Percentiles rank a stretch among this genome's conserved stretches.
These are phyloP conservation scores for Scleroderma citrinum DNA, from an alignment of 768 basidiomycete genomes.

Conservation along the genomic window DNA sequence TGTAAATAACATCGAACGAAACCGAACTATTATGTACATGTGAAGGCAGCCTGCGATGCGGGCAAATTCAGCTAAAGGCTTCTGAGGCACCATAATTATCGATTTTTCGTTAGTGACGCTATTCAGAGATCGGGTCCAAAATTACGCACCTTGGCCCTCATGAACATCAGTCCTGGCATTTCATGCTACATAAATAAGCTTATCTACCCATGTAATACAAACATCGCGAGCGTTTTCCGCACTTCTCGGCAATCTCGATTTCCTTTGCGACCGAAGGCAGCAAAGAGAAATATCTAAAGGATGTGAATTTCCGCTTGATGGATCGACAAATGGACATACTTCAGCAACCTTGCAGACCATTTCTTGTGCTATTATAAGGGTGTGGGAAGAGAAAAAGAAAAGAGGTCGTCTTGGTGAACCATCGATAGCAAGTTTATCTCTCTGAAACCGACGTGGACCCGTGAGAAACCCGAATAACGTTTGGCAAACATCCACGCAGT, in stretches of 20 bases:
- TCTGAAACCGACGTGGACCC: slow-evolving; percentile 22
- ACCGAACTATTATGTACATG: too few relatives aligned
- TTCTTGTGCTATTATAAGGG: slow-evolving; percentile 11
- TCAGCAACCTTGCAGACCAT: slow-evolving; percentile 93
- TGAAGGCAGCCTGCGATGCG: slow-evolving; percentile 97
- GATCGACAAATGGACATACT: slow-evolving; percentile 32
- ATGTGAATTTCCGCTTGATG: background rate
- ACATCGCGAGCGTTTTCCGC: slow-evolving; percentile 16
- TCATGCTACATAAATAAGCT: slow-evolving; percentile 53
- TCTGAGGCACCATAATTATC: slow-evolving; percentile 66
- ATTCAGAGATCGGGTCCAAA: background rate
- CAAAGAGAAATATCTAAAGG: slow-evolving; percentile 83
- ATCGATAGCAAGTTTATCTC: slow-evolving; percentile 27
- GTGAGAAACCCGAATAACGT: slow-evolving; percentile 6
- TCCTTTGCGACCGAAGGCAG: slow-evolving; percentile 99
- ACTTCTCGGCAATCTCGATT: slow-evolving; percentile 99
- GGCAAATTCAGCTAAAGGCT: slow-evolving; percentile 92
- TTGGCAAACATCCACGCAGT: slow-evolving; percentile 20
- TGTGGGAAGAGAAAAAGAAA: slow-evolving; percentile 22
- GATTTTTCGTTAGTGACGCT: slow-evolving; percentile 7
- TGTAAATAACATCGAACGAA: slow-evolving; percentile 1
- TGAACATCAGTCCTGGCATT: slow-evolving; percentile 94
- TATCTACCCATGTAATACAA: slow-evolving; percentile 8
- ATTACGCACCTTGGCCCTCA: slow-evolving; percentile 76
- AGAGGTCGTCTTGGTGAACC: too few relatives aligned